A percentile compares a stretch with the other conserved stretches of the same genome.
phyloP scores from a whole-genome alignment of 495 filamentous ascomycete species.

The Xylaria castorea region DNA sequence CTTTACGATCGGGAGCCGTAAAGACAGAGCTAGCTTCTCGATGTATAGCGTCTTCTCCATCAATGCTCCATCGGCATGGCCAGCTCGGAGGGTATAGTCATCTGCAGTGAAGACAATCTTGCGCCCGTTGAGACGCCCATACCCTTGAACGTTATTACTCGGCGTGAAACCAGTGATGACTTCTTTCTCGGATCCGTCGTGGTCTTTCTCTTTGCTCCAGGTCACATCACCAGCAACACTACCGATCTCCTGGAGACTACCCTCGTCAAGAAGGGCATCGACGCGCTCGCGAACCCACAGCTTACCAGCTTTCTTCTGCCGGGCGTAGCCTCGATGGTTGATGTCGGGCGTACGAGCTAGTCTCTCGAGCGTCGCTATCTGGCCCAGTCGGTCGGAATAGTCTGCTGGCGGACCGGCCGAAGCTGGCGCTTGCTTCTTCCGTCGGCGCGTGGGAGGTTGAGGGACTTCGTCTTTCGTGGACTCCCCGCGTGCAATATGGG shows the following conservation, averaged over 20 bases:
- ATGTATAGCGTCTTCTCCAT: constrained; percentile 65
- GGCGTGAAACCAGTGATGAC: constrained; percentile 57
- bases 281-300: constrained; percentile 70
- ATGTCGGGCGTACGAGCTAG: constrained; percentile 62
- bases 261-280: constrained; percentile 59
- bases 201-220: constrained; percentile 55
- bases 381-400: constrained; percentile 64
- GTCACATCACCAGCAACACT: constrained; percentile 64
- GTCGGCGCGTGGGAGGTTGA: constrained; percentile 22
- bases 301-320: constrained; percentile 68
- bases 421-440: constrained; percentile 26
- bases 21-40: constrained; percentile 58
- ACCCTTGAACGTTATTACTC: constrained; percentile 64
- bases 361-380: constrained; percentile 55
- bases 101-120: constrained; percentile 66
- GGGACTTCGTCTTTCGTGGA: constrained; percentile 37
- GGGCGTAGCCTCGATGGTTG: constrained; percentile 60
- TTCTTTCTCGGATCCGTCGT: constrained; percentile 42
- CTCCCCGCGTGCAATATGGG: not conserved
- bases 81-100: constrained; percentile 68
- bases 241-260: constrained; percentile 63
- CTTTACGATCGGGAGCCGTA: constrained; percentile 65
- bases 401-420: constrained; percentile 58
- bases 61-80: constrained; percentile 66
- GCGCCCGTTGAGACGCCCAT: constrained; percentile 58